Evolutionary conservation across 1,139 yeast genomes (phyloP), one percentile per base, ranked within the genome.

Genomic region (Candida sp.): DNA sequence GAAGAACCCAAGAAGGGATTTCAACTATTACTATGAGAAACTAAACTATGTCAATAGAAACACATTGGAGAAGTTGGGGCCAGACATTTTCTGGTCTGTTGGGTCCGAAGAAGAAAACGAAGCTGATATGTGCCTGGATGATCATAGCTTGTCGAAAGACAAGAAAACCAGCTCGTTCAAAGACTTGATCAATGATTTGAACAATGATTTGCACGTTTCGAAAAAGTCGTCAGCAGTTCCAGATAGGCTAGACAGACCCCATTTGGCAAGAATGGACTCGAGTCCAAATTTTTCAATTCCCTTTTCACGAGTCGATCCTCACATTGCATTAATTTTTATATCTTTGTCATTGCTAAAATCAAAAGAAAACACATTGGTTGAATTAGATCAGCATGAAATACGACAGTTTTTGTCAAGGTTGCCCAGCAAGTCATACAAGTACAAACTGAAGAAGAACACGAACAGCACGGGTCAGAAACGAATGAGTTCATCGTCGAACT

Each of bases 311-410:
- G 72, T 89, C 39, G 93, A 90, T 62, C 91, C 96, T 1, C 96
- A 89, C 63, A 78, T 86, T 37, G 94, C 90, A 69, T 78, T 92
- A 44, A 71, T 89, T 2, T 93, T 91, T 65, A 83, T 90, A 7
- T 85, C 91, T 48, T 73, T 92, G 49, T 92, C 97, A 1, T 80
- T 92, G 48, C 74, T 93, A 56, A 91, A 90, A 66, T 85, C 94
- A 46, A 88, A 89, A 66, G 93, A 89, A 61, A 84, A 84, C 59
- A 84, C 88, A 39, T 77, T 93, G 52, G 78, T 90, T 56, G 98
- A 93, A 63, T 83, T 91, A 56, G 98, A 93, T 63, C 96, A 90
- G 65, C 86, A 90, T 58, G 98, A 93, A 70, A 90, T 91, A 39
- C 78, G 93, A 46, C 96, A 92, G 63, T 85, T 84, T 58, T 75